A percentile compares a stretch with the other conserved stretches of the same genome.
Evolutionary conservation across 73 alveolate genomes (phyloP).

Genomic region (Paramecium primaurelia): DNA sequence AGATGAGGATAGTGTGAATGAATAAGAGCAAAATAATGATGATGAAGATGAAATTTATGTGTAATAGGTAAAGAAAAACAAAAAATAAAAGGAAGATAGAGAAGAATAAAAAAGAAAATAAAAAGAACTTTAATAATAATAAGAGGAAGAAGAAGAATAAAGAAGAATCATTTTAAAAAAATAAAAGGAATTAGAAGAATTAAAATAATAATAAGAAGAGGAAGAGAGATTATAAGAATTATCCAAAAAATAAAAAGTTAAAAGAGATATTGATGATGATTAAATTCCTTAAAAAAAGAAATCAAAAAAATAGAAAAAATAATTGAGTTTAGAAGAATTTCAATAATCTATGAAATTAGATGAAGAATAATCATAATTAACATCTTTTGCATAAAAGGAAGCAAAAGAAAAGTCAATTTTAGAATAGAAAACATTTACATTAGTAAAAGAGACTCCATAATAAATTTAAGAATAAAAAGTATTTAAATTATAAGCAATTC

Average conservation of each 20-base stretch:
- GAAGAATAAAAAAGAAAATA: neutral
- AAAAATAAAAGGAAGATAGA: neutral
- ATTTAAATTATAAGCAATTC: neutral
- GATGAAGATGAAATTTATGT: neutral
- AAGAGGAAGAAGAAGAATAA: neutral
- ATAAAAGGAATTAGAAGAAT: neutral
- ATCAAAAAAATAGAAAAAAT: neutral
- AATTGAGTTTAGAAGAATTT: neutral
- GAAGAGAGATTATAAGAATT: neutral
- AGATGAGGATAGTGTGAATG: neutral
- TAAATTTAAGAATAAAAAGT: neutral
- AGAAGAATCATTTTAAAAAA: neutral
- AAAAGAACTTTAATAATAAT: neutral
- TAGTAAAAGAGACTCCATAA: neutral
- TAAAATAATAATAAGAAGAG: neutral
- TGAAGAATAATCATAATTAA: neutral
- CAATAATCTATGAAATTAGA: neutral
- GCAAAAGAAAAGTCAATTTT: neutral
- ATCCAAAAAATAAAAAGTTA: neutral
- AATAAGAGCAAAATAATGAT: neutral
- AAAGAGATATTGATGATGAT: neutral
- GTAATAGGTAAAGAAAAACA: neutral
- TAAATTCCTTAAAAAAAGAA: neutral
- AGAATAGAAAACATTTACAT: neutral
- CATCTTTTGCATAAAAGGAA: constrained; percentile 8